Evolutionary conservation across 306 rosid genomes (phyloP).

Genomic region (Leucaena leucocephala): DNA sequence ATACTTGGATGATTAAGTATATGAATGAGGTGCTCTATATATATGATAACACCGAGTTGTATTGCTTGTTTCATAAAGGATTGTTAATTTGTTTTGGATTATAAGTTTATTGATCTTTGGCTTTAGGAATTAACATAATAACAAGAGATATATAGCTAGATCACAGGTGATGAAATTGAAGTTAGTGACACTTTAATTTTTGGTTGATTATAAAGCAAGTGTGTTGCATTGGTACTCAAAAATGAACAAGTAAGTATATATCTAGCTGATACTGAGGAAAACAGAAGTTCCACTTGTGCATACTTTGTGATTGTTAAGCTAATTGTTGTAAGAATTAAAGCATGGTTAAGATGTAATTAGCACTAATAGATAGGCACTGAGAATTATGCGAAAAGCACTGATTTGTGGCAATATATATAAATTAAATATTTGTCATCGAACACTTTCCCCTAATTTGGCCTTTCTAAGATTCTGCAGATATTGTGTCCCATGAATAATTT

Average conservation of each 20-base stretch:
- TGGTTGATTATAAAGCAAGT: background rate
- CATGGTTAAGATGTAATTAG: background rate
- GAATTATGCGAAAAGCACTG: conserved; percentile 30
- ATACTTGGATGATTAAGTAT: background rate
- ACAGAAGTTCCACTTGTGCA: conserved; percentile 15
- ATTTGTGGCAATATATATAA: conserved; percentile 11
- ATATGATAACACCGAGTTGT: background rate
- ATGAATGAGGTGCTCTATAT: too few relatives aligned
- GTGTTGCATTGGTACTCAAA: background rate
- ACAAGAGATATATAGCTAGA: background rate
- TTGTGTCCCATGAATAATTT: conserved; percentile 49
- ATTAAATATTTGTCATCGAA: conserved; percentile 23
- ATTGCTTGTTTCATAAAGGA: background rate
- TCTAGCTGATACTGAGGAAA: background rate
- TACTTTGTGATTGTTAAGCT: conserved; percentile 12
- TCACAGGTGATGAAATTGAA: background rate
- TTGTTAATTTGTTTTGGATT: background rate
- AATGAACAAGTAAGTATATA: background rate
- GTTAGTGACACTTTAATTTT: background rate
- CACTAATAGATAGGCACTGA: background rate
- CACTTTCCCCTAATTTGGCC: conserved; percentile 40
- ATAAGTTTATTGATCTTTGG: background rate
- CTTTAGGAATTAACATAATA: background rate
- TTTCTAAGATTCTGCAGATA: conserved; percentile 53
- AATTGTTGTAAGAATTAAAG: background rate